phyloP scores from a whole-genome alignment of 2,329 filamentous ascomycete species.

The Helicocarpus griseus region DNA sequence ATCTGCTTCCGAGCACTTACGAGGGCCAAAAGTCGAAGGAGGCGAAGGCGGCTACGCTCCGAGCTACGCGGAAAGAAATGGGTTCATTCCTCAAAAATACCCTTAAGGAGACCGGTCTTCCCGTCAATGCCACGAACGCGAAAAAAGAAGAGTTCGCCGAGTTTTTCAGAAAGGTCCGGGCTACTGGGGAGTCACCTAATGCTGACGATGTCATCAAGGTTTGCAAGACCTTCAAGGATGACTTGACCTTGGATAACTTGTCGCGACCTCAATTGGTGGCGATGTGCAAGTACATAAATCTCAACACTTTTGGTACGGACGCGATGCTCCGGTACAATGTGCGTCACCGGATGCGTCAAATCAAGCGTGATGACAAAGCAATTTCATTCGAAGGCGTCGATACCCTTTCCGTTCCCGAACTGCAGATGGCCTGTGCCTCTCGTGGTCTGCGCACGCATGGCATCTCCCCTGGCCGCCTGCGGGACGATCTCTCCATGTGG shows the following conservation, averaged over 20 bases:
- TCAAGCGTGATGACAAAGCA: slow-evolving; percentile 93
- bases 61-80: slow-evolving; percentile 85
- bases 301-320: slow-evolving; percentile 94
- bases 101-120: slow-evolving; percentile 83
- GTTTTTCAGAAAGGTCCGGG: slow-evolving; percentile 93
- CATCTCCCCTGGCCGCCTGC: slow-evolving; percentile 75
- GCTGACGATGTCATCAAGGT: slow-evolving; percentile 93
- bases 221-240: slow-evolving; percentile 98
- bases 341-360: slow-evolving; percentile 95
- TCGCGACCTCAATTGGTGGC: slow-evolving; percentile 91
- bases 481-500: slow-evolving; percentile 88
- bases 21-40: slow-evolving; percentile 88
- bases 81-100: slow-evolving; percentile 83
- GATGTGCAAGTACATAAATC: slow-evolving; percentile 97
- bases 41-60: slow-evolving; percentile 69
- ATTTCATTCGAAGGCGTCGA: slow-evolving; percentile 93
- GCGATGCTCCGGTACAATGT: slow-evolving; percentile 96
- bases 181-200: slow-evolving; percentile 82
- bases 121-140: slow-evolving; percentile 70
- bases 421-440: slow-evolving; percentile 84
- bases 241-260: slow-evolving; percentile 92
- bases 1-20: slow-evolving; percentile 93
- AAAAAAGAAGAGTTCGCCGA: slow-evolving; percentile 90
- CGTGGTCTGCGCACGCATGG: slow-evolving; percentile 89
- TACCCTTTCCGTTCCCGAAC: slow-evolving; percentile 80